A percentile compares a stretch with the other conserved stretches of the same genome.
Evolutionary conservation across 345 rosid species (phyloP).

Genomic region (Heritiera littoralis): DNA sequence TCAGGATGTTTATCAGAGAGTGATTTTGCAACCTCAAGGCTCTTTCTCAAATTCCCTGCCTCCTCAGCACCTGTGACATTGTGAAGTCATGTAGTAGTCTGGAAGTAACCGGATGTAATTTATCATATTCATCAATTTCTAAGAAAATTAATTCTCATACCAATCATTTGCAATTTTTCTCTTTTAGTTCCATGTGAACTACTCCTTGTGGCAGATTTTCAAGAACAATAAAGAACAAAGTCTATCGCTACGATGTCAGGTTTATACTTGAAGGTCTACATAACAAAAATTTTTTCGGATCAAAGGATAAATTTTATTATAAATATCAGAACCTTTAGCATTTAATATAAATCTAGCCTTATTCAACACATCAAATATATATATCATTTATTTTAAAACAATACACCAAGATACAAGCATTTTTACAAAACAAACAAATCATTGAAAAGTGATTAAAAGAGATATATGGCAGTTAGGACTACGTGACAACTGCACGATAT

Average conservation of each 20-base stretch:
- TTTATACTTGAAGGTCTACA: not conserved
- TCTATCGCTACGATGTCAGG: not conserved
- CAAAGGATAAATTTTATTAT: not conserved
- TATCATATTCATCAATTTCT: not conserved
- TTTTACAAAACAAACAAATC: not conserved
- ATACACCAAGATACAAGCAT: not conserved
- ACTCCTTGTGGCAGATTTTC: not conserved
- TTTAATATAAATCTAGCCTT: not conserved
- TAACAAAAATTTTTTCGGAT: not conserved
- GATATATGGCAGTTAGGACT: not conserved
- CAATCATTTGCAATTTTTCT: not conserved
- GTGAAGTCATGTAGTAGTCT: slow-evolving; percentile 16
- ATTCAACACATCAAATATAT: not conserved
- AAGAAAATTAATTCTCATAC: not conserved
- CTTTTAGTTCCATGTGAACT: not conserved
- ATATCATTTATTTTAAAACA: not conserved
- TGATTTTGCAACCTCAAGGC: slow-evolving; percentile 56
- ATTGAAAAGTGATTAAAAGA: not conserved
- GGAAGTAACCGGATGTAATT: not conserved
- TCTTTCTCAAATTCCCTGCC: slow-evolving; percentile 37
- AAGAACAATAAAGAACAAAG: not conserved
- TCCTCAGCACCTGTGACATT: slow-evolving; percentile 46
- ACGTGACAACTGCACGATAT: not conserved
- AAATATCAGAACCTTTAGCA: not conserved
- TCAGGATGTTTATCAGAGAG: slow-evolving; percentile 60